Evolutionary conservation across 2,329 filamentous ascomycete species (phyloP), one percentile per base, ranked within the genome.

Genomic region (Pseudogymnoascus sp.): DNA sequence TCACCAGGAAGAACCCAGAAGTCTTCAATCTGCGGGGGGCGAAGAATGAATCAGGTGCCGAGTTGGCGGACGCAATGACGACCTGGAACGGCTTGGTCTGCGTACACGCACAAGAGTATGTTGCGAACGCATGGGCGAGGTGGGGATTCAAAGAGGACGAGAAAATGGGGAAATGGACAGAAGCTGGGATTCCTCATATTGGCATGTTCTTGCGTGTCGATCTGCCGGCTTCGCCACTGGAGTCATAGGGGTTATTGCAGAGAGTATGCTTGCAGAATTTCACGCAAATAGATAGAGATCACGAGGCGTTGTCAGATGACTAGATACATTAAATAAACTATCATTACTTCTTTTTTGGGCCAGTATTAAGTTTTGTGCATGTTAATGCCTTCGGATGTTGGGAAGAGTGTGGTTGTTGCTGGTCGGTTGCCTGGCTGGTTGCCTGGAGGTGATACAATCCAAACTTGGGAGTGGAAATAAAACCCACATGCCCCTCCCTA

Each of bases 131-230:
- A 66, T 97, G 91, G 84, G 75, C 76, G 68, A 81, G 78, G 69
- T 81, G 87, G 73, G 91, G 91, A 0, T 97, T 96, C 72, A 74
- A 78, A 64, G 77, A 82, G 8, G 91, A 97, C 73, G 80, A 88
- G 69, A 77, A 74, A 8, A 83, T 93, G 82, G 89, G 90, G 0
- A 79, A 72, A 32, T 97, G 91, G 91, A 78, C 80, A 64, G 91
- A 97, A 73, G 91, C 94, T 69, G 90, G 88, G 3, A 93, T 96
- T 60, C 78, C 82, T 65, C 91, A 96, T 76, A 80, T 95, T 16
- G 91, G 89, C 63, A 95, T 97, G 91, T 96, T 83, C 65, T 69
- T 73, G 65, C 75, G 82, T 34, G 63, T 85, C 28, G 69, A 76
- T 3, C 16, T 58, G 4, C 20, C 50, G 9, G 12, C 2, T 25